A percentile compares a stretch with the other conserved stretches of the same genome.
phyloP scores from a whole-genome alignment of 2,329 filamentous ascomycete species.

The Penicillium sp. region DNA sequence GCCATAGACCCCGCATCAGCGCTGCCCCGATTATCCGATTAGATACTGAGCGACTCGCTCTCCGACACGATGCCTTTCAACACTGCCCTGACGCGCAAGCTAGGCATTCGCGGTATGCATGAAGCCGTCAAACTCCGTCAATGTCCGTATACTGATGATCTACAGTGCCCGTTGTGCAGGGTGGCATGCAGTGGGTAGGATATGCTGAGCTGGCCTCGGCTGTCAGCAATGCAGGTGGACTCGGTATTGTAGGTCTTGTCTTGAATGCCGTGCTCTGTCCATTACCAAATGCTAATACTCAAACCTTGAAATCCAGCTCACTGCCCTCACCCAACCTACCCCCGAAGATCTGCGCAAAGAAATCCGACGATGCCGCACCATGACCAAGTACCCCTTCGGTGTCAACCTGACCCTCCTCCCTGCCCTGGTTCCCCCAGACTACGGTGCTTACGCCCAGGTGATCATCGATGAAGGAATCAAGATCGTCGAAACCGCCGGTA shows the following conservation, averaged over 20 bases:
- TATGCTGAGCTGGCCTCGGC: constrained; percentile 55
- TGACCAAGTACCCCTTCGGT: constrained; percentile 68
- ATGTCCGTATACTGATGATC: not conserved
- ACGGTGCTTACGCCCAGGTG: constrained; percentile 85
- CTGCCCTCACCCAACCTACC: constrained; percentile 79
- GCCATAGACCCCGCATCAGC: constrained; percentile 4
- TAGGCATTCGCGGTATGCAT: constrained; percentile 52
- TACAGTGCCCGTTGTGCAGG: constrained; percentile 51
- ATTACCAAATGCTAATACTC: not conserved
- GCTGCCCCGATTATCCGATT: constrained; percentile 2
- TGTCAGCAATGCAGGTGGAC: constrained; percentile 55
- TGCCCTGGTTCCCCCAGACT: constrained; percentile 85
- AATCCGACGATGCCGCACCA: constrained; percentile 78
- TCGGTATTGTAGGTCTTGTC: constrained; percentile 49
- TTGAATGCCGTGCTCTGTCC: not conserved
- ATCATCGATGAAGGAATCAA: constrained; percentile 90
- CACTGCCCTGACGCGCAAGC: constrained; percentile 61
- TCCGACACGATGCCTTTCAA: constrained; percentile 61
- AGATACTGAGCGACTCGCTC: constrained; percentile 8
- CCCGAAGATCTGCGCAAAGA: constrained; percentile 91
- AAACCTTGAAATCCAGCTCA: constrained; percentile 38
- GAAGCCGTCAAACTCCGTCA: too few relatives aligned
- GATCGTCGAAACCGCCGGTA: constrained; percentile 91
- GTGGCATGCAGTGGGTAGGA: constrained; percentile 59
- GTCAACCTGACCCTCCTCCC: constrained; percentile 96